These are phyloP conservation scores for Boletus pseudopeckii DNA, from an alignment of 768 basidiomycete species.

Conservation along the genomic window DNA sequence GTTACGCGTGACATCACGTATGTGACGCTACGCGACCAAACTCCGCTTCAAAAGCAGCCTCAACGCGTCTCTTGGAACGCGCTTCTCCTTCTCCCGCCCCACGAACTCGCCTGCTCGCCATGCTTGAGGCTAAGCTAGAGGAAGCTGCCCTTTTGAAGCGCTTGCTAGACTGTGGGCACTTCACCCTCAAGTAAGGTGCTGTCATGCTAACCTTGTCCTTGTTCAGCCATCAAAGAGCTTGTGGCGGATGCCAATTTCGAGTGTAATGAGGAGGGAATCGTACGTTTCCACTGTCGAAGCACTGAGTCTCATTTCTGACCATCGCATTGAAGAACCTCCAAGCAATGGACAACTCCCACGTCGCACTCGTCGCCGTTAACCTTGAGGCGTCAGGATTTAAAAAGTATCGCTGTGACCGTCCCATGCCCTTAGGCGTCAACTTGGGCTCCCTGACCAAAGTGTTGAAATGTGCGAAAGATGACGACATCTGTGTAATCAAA, in stretches of 20 bases:
- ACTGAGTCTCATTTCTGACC: background rate
- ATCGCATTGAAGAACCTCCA: conserved; percentile 62
- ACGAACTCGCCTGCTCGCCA: conserved; percentile 28
- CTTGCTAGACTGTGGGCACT: conserved; percentile 80
- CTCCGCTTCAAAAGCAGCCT: conserved; percentile 34
- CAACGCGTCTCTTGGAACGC: conserved; percentile 31
- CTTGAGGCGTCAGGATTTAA: conserved; percentile 79
- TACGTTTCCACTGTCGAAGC: conserved; percentile 32
- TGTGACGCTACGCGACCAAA: conserved; percentile 30
- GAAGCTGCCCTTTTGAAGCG: conserved; percentile 90
- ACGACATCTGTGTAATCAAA: conserved; percentile 87
- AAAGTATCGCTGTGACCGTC: conserved; percentile 89
- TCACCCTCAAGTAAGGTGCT: background rate
- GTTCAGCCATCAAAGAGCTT: conserved; percentile 90
- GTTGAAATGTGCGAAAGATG: conserved; percentile 94
- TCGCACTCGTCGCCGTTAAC: conserved; percentile 90
- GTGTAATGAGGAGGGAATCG: conserved; percentile 93
- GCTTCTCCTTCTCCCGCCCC: conserved; percentile 1
- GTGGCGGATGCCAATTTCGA: conserved; percentile 98
- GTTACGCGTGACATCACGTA: conserved; percentile 24
- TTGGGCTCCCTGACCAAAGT: conserved; percentile 89
- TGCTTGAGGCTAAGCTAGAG: conserved; percentile 89
- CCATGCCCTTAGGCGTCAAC: conserved; percentile 89
- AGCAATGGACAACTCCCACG: conserved; percentile 99
- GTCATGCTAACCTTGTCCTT: conserved; percentile 1